A percentile compares a stretch with the other conserved stretches of the same genome.
These are phyloP conservation scores for Ostreobium quekettii DNA, from an alignment of 139 green algal species.

Conservation along the genomic window DNA sequence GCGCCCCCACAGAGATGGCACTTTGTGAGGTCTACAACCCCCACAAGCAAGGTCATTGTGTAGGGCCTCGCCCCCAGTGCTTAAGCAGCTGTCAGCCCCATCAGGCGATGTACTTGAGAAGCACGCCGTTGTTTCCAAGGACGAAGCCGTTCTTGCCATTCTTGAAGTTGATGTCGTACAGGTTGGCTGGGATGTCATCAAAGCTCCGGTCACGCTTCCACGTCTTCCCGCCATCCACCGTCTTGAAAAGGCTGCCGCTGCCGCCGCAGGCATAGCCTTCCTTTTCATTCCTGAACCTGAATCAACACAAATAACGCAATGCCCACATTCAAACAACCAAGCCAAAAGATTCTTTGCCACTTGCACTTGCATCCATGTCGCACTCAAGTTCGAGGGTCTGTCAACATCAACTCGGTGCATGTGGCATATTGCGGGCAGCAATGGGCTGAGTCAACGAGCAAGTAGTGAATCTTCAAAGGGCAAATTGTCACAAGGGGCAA, in stretches of 20 bases:
- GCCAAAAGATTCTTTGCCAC: no score
- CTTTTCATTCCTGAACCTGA: slow-evolving; percentile 48
- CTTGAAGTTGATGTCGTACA: slow-evolving; percentile 90
- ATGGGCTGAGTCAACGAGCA: no score
- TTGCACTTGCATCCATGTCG: no score
- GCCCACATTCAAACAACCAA: slow-evolving; percentile 1
- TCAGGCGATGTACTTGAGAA: slow-evolving; percentile 69
- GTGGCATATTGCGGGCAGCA: no score
- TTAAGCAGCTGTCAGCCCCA: background rate
- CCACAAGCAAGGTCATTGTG: no score
- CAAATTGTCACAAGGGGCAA: no score
- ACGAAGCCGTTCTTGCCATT: slow-evolving; percentile 75
- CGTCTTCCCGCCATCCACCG: slow-evolving; percentile 76
- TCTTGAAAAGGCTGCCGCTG: slow-evolving; percentile 86
- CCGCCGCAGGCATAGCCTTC: slow-evolving; percentile 84
- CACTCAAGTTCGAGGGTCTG: no score
- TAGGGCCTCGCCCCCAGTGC: no score
- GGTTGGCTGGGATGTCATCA: slow-evolving; percentile 88
- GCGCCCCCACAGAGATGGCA: no score
- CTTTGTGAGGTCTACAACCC: no score
- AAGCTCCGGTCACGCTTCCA: slow-evolving; percentile 85
- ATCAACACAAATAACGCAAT: background rate
- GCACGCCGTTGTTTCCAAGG: slow-evolving; percentile 86
- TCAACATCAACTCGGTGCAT: no score
- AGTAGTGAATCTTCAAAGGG: no score